Percentiles rank a stretch among this genome's conserved stretches.
Conservation (phyloP, 1,139 yeast species). For the Hansenula lynferdii region DNA sequence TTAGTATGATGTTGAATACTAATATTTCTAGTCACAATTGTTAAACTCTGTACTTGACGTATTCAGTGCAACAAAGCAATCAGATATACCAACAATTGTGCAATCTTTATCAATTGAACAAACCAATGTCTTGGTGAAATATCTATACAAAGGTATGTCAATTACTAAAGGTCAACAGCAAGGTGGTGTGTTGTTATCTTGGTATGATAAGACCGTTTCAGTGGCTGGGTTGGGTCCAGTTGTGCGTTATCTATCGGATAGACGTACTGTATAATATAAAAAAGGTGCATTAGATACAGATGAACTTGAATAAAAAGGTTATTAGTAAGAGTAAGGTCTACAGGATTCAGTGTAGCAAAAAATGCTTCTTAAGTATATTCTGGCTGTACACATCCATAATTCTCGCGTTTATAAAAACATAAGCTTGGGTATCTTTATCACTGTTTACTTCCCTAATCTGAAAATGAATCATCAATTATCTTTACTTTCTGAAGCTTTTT, state of each 20-base stretch:
- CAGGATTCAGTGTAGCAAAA: too few species aligned
- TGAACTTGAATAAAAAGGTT: too few species aligned
- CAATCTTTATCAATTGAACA: constrained; percentile 55
- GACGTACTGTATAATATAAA: constrained; percentile 62
- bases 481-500: constrained; percentile 12
- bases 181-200: constrained; percentile 79
- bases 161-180: constrained; percentile 74
- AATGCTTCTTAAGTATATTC: too few species aligned
- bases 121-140: constrained; percentile 77
- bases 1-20: neutral
- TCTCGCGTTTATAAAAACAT: too few species aligned
- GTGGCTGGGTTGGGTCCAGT: constrained; percentile 86
- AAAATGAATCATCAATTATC: constrained; percentile 10
- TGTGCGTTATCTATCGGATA: constrained; percentile 79
- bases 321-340: too few species aligned
- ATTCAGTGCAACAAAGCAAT: constrained; percentile 67
- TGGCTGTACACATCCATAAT: too few species aligned
- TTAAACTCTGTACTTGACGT: constrained; percentile 67
- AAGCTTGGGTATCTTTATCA: too few species aligned
- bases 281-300: too few species aligned
- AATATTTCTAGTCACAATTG: constrained; percentile 26
- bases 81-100: constrained; percentile 62
- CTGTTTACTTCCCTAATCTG: too few species aligned
- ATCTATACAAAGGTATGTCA: constrained; percentile 82
- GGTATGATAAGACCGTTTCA: constrained; percentile 91